Evolutionary conservation across 306 rosid genomes (phyloP).

Genomic region (Fagus crenata): DNA sequence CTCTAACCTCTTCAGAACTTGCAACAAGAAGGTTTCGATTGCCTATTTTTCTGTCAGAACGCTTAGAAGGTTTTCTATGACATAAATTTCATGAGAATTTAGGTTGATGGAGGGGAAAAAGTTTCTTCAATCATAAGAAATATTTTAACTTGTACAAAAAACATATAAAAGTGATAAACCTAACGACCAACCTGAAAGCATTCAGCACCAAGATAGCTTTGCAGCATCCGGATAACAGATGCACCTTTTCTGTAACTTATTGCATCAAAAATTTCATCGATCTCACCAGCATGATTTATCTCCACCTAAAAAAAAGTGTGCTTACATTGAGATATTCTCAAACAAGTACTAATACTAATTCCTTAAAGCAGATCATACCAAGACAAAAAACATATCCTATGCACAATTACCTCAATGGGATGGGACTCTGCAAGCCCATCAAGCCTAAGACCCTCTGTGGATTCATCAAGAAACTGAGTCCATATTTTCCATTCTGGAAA

Average conservation of each 20-base stretch:
- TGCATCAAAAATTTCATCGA: conserved; percentile 91
- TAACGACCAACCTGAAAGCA: conserved; percentile 72
- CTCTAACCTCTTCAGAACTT: not conserved
- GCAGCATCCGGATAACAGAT: conserved; percentile 90
- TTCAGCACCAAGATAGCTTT: conserved; percentile 92
- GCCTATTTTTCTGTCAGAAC: not conserved
- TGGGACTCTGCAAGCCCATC: conserved; percentile 95
- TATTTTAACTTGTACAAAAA: not conserved
- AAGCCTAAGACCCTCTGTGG: conserved; percentile 67
- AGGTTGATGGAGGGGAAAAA: not conserved
- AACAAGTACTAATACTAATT: conserved; percentile 11
- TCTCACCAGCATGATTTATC: conserved; percentile 82
- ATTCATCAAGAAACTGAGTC: conserved; percentile 89
- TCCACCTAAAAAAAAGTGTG: conserved; percentile 69
- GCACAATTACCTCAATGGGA: conserved; percentile 77
- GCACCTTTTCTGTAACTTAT: conserved; percentile 93
- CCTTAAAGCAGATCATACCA: conserved; percentile 9
- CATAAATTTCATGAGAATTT: not conserved
- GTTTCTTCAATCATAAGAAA: not conserved
- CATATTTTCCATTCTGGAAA: conserved; percentile 96
- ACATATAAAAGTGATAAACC: conserved; percentile 14
- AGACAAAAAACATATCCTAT: conserved; percentile 1
- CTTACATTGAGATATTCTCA: conserved; percentile 1
- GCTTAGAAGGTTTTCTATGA: not conserved
- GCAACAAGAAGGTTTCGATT: not conserved